Evolutionary conservation across 2,329 filamentous ascomycete species (phyloP).

Genomic region (Pseudogymnoascus sp.): DNA sequence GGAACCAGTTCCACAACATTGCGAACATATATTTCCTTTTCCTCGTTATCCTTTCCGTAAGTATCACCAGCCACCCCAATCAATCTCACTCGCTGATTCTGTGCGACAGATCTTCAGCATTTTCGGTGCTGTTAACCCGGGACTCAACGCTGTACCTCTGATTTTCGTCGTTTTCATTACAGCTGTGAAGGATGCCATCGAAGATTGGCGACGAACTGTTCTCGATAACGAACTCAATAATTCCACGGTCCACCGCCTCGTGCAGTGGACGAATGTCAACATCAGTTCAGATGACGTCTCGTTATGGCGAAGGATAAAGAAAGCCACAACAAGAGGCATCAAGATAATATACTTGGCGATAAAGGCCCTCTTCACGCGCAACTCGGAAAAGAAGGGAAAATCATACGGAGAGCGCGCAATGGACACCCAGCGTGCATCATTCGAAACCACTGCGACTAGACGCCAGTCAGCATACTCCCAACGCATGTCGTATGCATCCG

Average conservation of each 20-base stretch:
- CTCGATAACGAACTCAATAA: conserved; percentile 95
- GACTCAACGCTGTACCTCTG: conserved; percentile 78
- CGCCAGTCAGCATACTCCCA: conserved; percentile 32
- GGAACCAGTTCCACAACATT: conserved; percentile 96
- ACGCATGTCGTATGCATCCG: conserved; percentile 43
- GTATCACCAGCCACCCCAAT: conserved; percentile 30
- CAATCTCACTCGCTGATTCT: conserved; percentile 16
- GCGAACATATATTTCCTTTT: conserved; percentile 98
- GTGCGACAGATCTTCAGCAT: conserved; percentile 76
- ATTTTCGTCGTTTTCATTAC: conserved; percentile 88
- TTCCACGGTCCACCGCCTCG: conserved; percentile 80
- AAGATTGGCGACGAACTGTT: conserved; percentile 86
- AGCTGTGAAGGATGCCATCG: conserved; percentile 86
- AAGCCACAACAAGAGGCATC: conserved; percentile 51
- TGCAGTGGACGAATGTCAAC: conserved; percentile 90
- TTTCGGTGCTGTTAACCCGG: conserved; percentile 86
- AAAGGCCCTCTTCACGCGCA: conserved; percentile 34
- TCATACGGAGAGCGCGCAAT: conserved; percentile 17
- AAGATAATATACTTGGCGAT: not conserved
- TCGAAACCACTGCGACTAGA: conserved; percentile 49
- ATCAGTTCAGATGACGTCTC: conserved; percentile 80
- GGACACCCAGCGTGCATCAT: conserved; percentile 38
- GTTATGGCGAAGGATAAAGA: conserved; percentile 81
- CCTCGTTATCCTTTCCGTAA: conserved; percentile 85
- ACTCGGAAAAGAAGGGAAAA: conserved; percentile 33